Conservation (phyloP, 2,329 filamentous ascomycete genomes). For the Beauveria sp. region DNA sequence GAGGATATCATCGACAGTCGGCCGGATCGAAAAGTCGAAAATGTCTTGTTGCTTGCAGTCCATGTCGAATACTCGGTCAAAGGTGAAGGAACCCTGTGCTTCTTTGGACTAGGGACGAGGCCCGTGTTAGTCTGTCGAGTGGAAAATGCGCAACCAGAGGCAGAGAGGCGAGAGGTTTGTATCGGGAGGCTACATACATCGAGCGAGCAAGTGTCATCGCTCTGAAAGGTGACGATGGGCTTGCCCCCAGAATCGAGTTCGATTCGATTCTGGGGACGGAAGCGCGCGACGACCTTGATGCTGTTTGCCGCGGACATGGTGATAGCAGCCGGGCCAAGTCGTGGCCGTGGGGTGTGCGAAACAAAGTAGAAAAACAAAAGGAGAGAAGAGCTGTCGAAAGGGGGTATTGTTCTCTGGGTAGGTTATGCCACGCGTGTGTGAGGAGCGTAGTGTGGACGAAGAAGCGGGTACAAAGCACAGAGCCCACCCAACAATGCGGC, state of each 20-base stretch:
- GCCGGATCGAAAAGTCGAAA: slow-evolving; percentile 94
- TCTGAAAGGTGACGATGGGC: slow-evolving; percentile 82
- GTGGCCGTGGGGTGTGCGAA: slow-evolving; percentile 1
- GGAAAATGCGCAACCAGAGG: not conserved
- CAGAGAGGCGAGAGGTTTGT: not conserved
- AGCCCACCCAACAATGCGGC: slow-evolving; percentile 7
- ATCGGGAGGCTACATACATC: slow-evolving; percentile 52
- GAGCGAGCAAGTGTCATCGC: slow-evolving; percentile 79
- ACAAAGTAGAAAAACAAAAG: slow-evolving; percentile 5
- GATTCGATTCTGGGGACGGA: slow-evolving; percentile 92
- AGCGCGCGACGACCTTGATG: slow-evolving; percentile 91
- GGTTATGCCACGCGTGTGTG: slow-evolving; percentile 5
- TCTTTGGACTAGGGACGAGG: slow-evolving; percentile 62
- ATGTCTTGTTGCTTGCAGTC: slow-evolving; percentile 82
- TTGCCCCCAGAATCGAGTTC: slow-evolving; percentile 86
- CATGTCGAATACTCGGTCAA: slow-evolving; percentile 97
- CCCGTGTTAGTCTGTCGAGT: not conserved
- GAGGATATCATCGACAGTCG: slow-evolving; percentile 94
- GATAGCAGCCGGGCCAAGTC: slow-evolving; percentile 16
- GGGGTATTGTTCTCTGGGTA: slow-evolving; percentile 1
- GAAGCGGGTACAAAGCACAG: slow-evolving; percentile 8
- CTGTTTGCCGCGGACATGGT: slow-evolving; percentile 54
- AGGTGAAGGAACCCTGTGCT: slow-evolving; percentile 80
- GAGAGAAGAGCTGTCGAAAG: not conserved
- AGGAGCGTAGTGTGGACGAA: slow-evolving; percentile 1